A percentile compares a stretch with the other conserved stretches of the same genome.
Conservation (phyloP, 495 filamentous ascomycete species). For the Massariosphaeria phaeospora region DNA sequence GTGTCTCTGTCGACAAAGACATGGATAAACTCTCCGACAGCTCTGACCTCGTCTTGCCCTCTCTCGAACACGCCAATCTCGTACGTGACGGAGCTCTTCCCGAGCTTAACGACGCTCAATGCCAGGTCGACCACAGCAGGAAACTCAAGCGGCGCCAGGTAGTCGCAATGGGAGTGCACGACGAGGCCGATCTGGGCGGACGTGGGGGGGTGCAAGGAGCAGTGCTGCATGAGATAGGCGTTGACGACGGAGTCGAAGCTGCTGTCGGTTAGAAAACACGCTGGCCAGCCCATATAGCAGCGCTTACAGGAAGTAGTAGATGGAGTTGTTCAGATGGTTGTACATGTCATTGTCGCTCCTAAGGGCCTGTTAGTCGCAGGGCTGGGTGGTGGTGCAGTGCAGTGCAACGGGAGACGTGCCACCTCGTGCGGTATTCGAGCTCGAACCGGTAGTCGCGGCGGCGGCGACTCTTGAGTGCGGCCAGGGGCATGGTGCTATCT, state of each 20-base stretch:
- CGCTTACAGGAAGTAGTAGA: conserved; percentile 68
- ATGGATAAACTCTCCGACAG: conserved; percentile 82
- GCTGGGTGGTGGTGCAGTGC: neutral
- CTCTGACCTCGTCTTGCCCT: conserved; percentile 68
- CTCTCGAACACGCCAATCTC: conserved; percentile 83
- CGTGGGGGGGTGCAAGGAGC: conserved; percentile 64
- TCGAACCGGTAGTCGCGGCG: conserved; percentile 73
- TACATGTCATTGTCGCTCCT: conserved; percentile 98
- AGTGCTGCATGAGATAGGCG: conserved; percentile 76
- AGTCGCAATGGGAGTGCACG: conserved; percentile 76
- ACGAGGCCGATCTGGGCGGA: conserved; percentile 73
- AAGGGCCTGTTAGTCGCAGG: neutral
- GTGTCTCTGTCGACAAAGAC: conserved; percentile 78
- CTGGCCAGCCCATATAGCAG: conserved; percentile 10
- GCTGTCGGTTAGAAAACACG: neutral
- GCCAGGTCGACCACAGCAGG: conserved; percentile 77
- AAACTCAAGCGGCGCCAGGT: conserved; percentile 77
- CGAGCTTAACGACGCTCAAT: conserved; percentile 75
- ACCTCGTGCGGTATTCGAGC: conserved; percentile 82
- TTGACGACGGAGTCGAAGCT: conserved; percentile 84
- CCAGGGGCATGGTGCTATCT: conserved; percentile 38
- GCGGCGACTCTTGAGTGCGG: conserved; percentile 56
- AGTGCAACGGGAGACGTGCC: conserved; percentile 48
- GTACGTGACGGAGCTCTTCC: conserved; percentile 85
- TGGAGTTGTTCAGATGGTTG: conserved; percentile 74